phyloP scores from a whole-genome alignment of 31 red algal genomes.

The Bonnemaisonia californica region DNA sequence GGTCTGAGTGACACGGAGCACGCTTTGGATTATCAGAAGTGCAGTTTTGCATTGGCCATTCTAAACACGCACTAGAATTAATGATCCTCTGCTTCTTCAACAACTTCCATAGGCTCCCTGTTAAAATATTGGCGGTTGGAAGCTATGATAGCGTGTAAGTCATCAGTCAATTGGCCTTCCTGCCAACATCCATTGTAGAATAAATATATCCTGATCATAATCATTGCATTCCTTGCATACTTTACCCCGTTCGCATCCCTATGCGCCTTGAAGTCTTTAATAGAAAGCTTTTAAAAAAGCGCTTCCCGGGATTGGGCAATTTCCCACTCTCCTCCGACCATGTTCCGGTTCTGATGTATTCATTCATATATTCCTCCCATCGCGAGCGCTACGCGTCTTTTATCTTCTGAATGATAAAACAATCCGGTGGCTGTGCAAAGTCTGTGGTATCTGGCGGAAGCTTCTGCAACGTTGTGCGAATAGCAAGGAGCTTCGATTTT shows the following conservation, averaged over 20 bases:
- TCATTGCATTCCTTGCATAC: constrained; percentile 2
- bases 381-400: constrained; percentile 21
- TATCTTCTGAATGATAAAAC: constrained; percentile 53
- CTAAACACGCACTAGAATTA: too few species aligned
- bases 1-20: too few species aligned
- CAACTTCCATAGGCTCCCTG: too few species aligned
- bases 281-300: neutral
- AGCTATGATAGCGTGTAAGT: too few species aligned
- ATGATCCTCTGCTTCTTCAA: too few species aligned
- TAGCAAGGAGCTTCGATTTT: neutral
- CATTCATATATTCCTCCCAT: constrained; percentile 18
- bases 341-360: neutral
- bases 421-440: constrained; percentile 44
- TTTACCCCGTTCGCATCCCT: too few species aligned
- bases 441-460: constrained; percentile 23
- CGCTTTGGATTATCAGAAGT: too few species aligned
- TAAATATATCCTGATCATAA: constrained; percentile 1
- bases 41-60: too few species aligned
- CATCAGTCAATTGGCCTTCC: too few species aligned
- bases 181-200: too few species aligned
- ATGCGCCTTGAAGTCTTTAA: neutral
- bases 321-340: constrained; percentile 1
- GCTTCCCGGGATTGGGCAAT: neutral
- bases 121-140: too few species aligned
- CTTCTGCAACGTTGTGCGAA: constrained; percentile 8